These are phyloP conservation scores for Ananas comosus DNA, from an alignment of 176 grass and related monocot species.

Conservation along the genomic window DNA sequence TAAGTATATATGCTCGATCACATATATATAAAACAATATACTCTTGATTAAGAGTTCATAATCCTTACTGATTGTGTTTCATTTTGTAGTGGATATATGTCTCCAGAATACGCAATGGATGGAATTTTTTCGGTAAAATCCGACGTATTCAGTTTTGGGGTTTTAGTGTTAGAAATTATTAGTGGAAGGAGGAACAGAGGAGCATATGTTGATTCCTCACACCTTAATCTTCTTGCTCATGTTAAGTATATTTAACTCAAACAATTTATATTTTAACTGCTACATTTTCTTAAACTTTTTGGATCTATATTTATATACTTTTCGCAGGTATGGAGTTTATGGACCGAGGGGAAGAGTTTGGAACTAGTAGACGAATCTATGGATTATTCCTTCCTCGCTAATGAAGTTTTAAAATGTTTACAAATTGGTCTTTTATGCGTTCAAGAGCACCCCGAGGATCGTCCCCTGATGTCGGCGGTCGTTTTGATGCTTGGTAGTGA, in stretches of 20 bases:
- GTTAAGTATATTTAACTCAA: slow-evolving; percentile 36
- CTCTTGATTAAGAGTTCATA: background rate
- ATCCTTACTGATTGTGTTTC: background rate
- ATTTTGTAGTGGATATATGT: slow-evolving; percentile 51
- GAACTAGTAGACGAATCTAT: slow-evolving; percentile 51
- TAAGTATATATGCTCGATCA: slow-evolving; percentile 24
- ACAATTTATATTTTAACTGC: background rate
- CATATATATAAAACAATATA: background rate
- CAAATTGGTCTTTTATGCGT: slow-evolving; percentile 44
- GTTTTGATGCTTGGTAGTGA: slow-evolving; percentile 49
- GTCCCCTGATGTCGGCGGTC: slow-evolving; percentile 50
- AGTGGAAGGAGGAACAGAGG: slow-evolving; percentile 60
- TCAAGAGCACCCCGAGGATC: slow-evolving; percentile 55
- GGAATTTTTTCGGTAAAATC: slow-evolving; percentile 55
- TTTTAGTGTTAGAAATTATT: slow-evolving; percentile 54
- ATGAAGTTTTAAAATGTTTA: slow-evolving; percentile 39
- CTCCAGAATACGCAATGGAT: slow-evolving; percentile 64
- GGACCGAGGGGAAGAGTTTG: slow-evolving; percentile 38
- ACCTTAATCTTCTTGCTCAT: slow-evolving; percentile 51
- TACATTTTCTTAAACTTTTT: background rate
- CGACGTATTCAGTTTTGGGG: slow-evolving; percentile 61
- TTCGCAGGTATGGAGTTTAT: slow-evolving; percentile 50
- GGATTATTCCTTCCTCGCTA: slow-evolving; percentile 29
- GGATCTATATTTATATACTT: background rate
- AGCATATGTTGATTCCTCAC: slow-evolving; percentile 27